Percentiles rank a stretch among this genome's conserved stretches.
These are phyloP conservation scores for Colletotrichum agaves DNA, from an alignment of 2,329 filamentous ascomycete species.

Conservation along the genomic window DNA sequence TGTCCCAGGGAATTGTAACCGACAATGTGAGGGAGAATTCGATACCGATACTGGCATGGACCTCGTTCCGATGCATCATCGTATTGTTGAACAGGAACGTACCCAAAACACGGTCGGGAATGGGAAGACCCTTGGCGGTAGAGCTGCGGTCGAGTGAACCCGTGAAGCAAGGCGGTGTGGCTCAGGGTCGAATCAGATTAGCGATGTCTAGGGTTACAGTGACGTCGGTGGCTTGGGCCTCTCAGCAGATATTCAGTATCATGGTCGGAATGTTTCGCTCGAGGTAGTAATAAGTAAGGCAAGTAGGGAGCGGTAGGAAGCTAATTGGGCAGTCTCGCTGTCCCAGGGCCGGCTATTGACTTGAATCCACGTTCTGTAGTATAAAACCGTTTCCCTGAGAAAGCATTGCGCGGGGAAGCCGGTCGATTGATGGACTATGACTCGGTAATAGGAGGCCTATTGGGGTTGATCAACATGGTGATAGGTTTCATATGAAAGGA, in stretches of 20 bases:
- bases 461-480: conserved; percentile 1
- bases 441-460: background rate
- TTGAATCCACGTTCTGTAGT: conserved; percentile 3
- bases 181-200: conserved; percentile 23
- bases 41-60: conserved; percentile 23
- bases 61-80: conserved; percentile 24
- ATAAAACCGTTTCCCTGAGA: conserved; percentile 17
- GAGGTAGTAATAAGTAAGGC: background rate
- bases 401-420: conserved; percentile 11
- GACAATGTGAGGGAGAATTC: conserved; percentile 6
- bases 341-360: background rate
- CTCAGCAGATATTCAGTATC: conserved; percentile 9
- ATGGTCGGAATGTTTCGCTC: conserved; percentile 2
- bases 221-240: conserved; percentile 33
- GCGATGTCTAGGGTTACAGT: conserved; percentile 12
- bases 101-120: background rate
- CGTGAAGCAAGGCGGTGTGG: conserved; percentile 26
- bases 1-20: background rate
- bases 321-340: conserved; percentile 18
- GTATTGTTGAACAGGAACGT: conserved; percentile 12
- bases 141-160: too few relatives aligned
- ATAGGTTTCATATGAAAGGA: conserved; percentile 23
- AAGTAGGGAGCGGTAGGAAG: background rate
- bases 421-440: background rate
- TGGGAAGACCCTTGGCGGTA: conserved; percentile 12